Conservation (phyloP, 1,284 basidiomycete genomes). For the Sanghuangporus weigelae region DNA sequence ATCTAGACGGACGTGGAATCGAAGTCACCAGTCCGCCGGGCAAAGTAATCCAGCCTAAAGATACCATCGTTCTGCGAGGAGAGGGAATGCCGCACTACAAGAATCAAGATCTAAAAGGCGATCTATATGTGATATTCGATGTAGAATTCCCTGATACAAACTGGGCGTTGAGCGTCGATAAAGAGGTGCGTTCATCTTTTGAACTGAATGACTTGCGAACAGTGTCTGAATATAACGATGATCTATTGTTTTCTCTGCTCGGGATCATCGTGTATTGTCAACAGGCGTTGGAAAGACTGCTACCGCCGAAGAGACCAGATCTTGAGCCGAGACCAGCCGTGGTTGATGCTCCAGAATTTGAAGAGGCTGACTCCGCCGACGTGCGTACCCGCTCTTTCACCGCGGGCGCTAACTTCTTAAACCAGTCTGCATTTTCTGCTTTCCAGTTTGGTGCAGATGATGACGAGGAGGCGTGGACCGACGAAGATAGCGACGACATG, state of each 20-base stretch:
- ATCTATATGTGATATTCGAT: constrained; percentile 75
- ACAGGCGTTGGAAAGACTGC: constrained; percentile 57
- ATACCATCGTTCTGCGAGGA: constrained; percentile 68
- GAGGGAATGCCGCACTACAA: constrained; percentile 87
- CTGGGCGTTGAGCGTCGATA: constrained; percentile 62
- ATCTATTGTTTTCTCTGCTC: constrained; percentile 6
- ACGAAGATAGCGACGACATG: constrained; percentile 59
- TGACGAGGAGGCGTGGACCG: constrained; percentile 41
- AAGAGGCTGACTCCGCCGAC: constrained; percentile 71
- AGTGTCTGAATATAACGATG: neutral
- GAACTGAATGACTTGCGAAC: neutral
- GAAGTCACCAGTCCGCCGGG: constrained; percentile 67
- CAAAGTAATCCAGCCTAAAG: constrained; percentile 70
- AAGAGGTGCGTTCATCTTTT: constrained; percentile 37
- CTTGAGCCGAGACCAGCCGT: constrained; percentile 65
- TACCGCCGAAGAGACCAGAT: constrained; percentile 71
- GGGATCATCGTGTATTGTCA: neutral
- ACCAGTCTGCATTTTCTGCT: constrained; percentile 51
- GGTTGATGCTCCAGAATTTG: constrained; percentile 68
- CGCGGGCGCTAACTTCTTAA: constrained; percentile 64
- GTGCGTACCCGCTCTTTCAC: constrained; percentile 73
- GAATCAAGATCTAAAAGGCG: constrained; percentile 63
- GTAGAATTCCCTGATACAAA: constrained; percentile 79
- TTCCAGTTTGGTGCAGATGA: constrained; percentile 54
- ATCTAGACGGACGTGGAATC: constrained; percentile 87